Evolutionary conservation across 768 basidiomycete genomes (phyloP).

Genomic region (Boletus speciosus): DNA sequence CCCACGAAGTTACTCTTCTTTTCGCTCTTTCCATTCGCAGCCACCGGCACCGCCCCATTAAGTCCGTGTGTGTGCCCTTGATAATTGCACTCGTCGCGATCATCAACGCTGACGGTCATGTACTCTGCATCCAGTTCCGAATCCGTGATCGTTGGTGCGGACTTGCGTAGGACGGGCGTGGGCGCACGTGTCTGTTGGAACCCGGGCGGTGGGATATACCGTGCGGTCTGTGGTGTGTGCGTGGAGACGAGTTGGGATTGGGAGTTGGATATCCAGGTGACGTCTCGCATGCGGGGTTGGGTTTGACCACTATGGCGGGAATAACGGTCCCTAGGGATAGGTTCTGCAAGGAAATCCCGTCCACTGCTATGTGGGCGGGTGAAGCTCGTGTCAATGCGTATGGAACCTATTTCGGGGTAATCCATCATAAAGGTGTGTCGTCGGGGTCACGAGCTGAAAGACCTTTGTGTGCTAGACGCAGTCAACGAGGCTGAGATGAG

Average conservation of each 20-base stretch:
- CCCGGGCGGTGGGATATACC: constrained; percentile 16
- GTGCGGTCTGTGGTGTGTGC: constrained; percentile 28
- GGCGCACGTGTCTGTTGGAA: constrained; percentile 24
- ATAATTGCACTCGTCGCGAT: constrained; percentile 18
- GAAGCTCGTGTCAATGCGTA: constrained; percentile 32
- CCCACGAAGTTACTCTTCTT: constrained; percentile 29
- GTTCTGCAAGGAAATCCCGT: constrained; percentile 26
- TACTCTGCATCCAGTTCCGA: constrained; percentile 33
- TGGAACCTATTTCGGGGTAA: constrained; percentile 18
- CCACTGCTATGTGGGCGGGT: constrained; percentile 26
- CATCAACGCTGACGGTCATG: constrained; percentile 31
- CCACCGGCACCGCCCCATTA: constrained; percentile 20
- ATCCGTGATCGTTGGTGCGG: constrained; percentile 29
- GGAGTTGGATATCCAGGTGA: constrained; percentile 31
- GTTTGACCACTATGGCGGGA: constrained; percentile 29
- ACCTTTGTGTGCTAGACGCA: neutral
- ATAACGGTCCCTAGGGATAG: constrained; percentile 25
- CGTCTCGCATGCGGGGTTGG: constrained; percentile 26
- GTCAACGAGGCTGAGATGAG: neutral
- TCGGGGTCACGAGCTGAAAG: neutral
- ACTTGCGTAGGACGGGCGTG: constrained; percentile 28
- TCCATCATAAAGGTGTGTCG: constrained; percentile 23
- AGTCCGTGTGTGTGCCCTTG: constrained; percentile 22
- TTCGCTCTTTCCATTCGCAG: constrained; percentile 27
- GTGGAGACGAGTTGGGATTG: constrained; percentile 27